Evolutionary conservation across 2,329 filamentous ascomycete genomes (phyloP).

Genomic region (Zasmidium citrigriseum): DNA sequence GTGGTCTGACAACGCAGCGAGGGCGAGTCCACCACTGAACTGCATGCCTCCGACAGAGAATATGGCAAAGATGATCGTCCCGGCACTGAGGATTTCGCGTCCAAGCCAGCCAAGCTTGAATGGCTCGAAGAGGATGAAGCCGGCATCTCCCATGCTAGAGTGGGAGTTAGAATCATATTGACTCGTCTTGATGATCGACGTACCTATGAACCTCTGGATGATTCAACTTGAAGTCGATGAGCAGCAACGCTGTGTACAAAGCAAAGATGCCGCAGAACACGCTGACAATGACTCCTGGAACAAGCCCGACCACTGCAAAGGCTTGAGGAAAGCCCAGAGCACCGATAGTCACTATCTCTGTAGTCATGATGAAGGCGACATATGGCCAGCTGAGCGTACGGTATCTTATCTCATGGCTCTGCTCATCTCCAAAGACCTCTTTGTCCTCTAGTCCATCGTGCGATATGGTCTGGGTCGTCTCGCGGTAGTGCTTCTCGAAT

Average conservation of each 20-base stretch:
- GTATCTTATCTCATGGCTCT: conserved; percentile 13
- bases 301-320: conserved; percentile 54
- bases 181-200: no score
- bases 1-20: conserved; percentile 47
- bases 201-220: conserved; percentile 35
- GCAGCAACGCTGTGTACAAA: conserved; percentile 52
- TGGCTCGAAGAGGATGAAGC: conserved; percentile 34
- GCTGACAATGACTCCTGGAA: conserved; percentile 53
- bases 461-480: background rate
- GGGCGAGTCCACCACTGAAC: conserved; percentile 53
- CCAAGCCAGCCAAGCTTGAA: conserved; percentile 14
- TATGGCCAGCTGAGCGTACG: conserved; percentile 16
- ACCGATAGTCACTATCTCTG: conserved; percentile 35
- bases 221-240: conserved; percentile 47
- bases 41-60: conserved; percentile 54
- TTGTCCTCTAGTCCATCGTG: conserved; percentile 1
- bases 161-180: no score
- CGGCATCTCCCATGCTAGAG: conserved; percentile 38
- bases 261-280: conserved; percentile 53
- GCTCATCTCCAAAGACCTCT: conserved; percentile 13
- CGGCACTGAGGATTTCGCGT: conserved; percentile 34
- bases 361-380: conserved; percentile 15
- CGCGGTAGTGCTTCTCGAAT: no score
- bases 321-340: conserved; percentile 56
- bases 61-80: conserved; percentile 55